Evolutionary conservation across 768 basidiomycete species (phyloP).

Genomic region (Amylocystis lapponica): DNA sequence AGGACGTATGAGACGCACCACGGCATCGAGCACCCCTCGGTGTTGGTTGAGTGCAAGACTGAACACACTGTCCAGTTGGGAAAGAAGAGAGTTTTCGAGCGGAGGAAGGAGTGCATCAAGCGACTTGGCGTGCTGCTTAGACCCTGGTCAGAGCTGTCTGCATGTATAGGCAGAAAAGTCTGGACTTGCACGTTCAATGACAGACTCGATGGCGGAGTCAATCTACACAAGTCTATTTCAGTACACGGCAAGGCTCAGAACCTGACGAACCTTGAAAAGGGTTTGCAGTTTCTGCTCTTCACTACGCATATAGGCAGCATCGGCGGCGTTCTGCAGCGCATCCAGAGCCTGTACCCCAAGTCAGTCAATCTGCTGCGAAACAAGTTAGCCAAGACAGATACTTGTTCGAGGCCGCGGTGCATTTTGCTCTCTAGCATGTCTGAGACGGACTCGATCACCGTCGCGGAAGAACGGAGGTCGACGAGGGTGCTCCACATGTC

Average conservation of each 20-base stretch:
- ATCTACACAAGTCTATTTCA: not conserved
- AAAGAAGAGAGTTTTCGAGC: not conserved
- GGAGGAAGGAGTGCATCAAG: not conserved
- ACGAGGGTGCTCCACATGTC: conserved; percentile 3
- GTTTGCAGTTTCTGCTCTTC: not conserved
- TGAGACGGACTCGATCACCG: not conserved
- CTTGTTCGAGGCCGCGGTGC: conserved; percentile 3
- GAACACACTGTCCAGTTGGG: not conserved
- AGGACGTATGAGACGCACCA: not conserved
- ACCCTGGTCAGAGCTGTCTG: not conserved
- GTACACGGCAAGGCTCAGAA: not conserved
- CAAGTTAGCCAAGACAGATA: not conserved
- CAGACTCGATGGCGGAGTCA: not conserved
- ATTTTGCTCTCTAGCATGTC: not conserved
- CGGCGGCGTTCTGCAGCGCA: not conserved
- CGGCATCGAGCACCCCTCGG: not conserved
- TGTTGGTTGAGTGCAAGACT: not conserved
- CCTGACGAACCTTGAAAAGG: not conserved
- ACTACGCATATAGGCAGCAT: not conserved
- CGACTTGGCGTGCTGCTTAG: conserved; percentile 1
- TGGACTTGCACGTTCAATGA: not conserved
- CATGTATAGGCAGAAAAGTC: not conserved
- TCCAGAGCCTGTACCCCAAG: not conserved
- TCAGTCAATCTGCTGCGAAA: not conserved
- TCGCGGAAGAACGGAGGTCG: conserved; percentile 6